Conservation (phyloP, 192 early-diverging fungal genomes). For the Backusella westeae region DNA sequence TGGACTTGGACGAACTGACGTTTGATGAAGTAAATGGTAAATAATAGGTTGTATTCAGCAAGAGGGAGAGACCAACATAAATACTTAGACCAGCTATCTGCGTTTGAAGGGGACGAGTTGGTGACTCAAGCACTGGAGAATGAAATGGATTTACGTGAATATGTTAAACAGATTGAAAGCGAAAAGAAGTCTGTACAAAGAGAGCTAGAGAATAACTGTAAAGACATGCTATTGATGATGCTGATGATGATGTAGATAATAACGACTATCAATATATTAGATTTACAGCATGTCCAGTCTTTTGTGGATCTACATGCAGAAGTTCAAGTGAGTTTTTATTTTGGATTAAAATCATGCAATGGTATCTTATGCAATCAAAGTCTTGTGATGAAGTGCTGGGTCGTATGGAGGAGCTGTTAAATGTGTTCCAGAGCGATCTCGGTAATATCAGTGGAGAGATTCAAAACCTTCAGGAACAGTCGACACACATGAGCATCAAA, state of each 20-base stretch:
- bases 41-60: neutral
- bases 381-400: constrained; percentile 78
- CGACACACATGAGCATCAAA: constrained; percentile 73
- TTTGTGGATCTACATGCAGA: constrained; percentile 65
- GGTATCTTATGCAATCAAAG: constrained; percentile 12
- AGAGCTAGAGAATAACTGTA: constrained; percentile 70
- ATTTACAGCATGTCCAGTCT: constrained; percentile 52
- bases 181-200: constrained; percentile 71
- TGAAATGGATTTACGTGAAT: constrained; percentile 85
- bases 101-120: constrained; percentile 82
- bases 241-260: neutral
- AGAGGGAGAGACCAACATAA: neutral
- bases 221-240: constrained; percentile 18
- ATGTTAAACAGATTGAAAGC: constrained; percentile 73
- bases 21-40: constrained; percentile 62
- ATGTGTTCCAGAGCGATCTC: constrained; percentile 83
- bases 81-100: constrained; percentile 60
- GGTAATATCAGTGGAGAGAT: constrained; percentile 90
- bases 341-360: neutral
- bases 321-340: constrained; percentile 48
- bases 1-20: constrained; percentile 42
- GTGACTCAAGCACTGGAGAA: constrained; percentile 78
- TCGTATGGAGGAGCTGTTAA: constrained; percentile 83
- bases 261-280: constrained; percentile 27
- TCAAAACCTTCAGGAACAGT: constrained; percentile 79